A percentile compares a stretch with the other conserved stretches of the same genome.
phyloP scores from a whole-genome alignment of 768 basidiomycete genomes.

The Leucocoprinus birnbaumii region DNA sequence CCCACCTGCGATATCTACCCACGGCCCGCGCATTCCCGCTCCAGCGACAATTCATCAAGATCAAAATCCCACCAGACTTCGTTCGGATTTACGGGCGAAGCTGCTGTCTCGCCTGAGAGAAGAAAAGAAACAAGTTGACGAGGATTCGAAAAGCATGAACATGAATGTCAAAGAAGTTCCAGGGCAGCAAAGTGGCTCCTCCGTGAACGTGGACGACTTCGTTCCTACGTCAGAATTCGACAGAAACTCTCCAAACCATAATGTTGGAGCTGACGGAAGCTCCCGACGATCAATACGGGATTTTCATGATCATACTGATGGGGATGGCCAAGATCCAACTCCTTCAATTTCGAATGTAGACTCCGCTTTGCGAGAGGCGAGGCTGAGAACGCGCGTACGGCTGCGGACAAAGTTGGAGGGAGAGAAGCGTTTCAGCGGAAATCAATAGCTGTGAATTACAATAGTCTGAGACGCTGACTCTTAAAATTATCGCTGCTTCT shows the following conservation, averaged over 20 bases:
- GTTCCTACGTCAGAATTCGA: constrained; percentile 13
- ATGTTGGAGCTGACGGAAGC: background rate
- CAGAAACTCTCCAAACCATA: constrained; percentile 16
- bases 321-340: constrained; percentile 14
- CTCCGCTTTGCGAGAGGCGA: constrained; percentile 34
- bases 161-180: constrained; percentile 3
- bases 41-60: constrained; percentile 12
- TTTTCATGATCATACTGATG: constrained; percentile 8
- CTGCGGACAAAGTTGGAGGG: constrained; percentile 46
- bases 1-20: constrained; percentile 8
- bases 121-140: constrained; percentile 34
- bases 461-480: background rate
- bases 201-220: background rate
- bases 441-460: background rate
- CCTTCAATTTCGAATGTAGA: constrained; percentile 18
- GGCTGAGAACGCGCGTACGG: constrained; percentile 45
- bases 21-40: constrained; percentile 15
- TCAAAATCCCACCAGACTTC: background rate
- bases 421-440: constrained; percentile 27
- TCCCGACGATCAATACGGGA: constrained; percentile 9
- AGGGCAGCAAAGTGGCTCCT: background rate
- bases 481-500: background rate
- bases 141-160: background rate
- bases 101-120: constrained; percentile 40
- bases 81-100: constrained; percentile 26